Base-by-base conservation (phyloP, 2,329 filamentous ascomycete genomes). In the Stagonosporopsis chrysanthemi region DNA sequence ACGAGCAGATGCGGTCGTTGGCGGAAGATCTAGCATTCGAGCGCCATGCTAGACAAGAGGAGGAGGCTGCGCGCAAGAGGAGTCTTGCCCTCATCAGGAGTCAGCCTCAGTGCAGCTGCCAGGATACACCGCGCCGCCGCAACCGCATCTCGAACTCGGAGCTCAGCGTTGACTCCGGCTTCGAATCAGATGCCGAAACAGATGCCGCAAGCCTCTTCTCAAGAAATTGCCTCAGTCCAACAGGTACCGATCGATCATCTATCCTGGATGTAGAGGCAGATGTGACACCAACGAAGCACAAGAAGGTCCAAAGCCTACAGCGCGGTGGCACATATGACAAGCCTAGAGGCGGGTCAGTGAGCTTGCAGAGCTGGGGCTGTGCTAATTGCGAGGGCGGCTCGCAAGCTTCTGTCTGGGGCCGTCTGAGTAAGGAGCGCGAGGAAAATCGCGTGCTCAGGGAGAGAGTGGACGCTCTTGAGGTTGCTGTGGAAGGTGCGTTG, bases 131-230 rank as follows among this genome's bases (percentile, higher is more conserved):
- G 51, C 66, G 60, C 56, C 71, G 56, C 36, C 74, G 57, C 68
- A 77, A 61, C 65, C 78, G 61, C 41, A 53, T 70, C 11, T 75
- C 72, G 2, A 72, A 72, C 44, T 75, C 73, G 2, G 69, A 72
- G 31, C 63, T 75, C 39, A 75, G 71, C n/a, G 67, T 81, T 48
- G 85, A 86, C 66, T 86, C 84, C 6, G 84, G 84, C 43, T 86
- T 86, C 59, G 85, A 86, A 61, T 85, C 82, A 3, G 85, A 85
- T 23, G 78, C 81, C 24, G 84, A 86, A 54, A 82, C 81, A 36
- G 77, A 82, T 23, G 76, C 77, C 9, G 73, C 77, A 5, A 77
- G 75, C 22, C 79, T 71, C 49, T 74, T 77, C 72, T 62, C 75
- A 65, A 56, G 79, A 67, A 66, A 70, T 49, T 56, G 79, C 71